phyloP scores from a whole-genome alignment of 2,329 filamentous ascomycete species.

The Stemphylium beticola region DNA sequence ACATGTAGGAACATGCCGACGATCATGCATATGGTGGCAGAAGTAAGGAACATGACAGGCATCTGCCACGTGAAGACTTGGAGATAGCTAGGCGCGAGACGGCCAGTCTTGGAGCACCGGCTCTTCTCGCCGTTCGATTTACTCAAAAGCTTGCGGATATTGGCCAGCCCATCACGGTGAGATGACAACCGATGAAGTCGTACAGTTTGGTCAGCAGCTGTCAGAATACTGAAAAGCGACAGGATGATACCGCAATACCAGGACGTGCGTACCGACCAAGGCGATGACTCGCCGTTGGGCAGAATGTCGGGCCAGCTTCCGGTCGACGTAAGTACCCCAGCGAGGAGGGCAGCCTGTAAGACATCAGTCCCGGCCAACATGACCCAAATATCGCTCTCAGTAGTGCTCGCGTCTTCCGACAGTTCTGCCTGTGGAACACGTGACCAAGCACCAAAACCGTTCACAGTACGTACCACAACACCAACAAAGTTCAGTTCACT shows the following conservation, averaged over 20 bases:
- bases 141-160: constrained; percentile 46
- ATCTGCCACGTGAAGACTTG: constrained; percentile 50
- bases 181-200: constrained; percentile 52
- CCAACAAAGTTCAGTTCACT: constrained; percentile 53
- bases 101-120: constrained; percentile 26
- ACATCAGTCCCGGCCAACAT: too few species aligned
- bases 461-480: constrained; percentile 44
- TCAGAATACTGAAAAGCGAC: constrained; percentile 58
- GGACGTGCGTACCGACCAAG: constrained; percentile 51
- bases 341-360: constrained; percentile 46
- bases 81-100: constrained; percentile 29
- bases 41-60: constrained; percentile 46
- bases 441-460: background rate
- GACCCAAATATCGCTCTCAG: too few species aligned
- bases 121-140: constrained; percentile 30
- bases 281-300: constrained; percentile 43
- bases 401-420: too few species aligned
- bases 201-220: constrained; percentile 52
- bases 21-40: constrained; percentile 47
- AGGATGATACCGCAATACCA: constrained; percentile 57
- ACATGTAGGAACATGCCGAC: constrained; percentile 49
- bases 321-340: constrained; percentile 52
- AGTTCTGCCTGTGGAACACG: background rate
- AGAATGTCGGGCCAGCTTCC: constrained; percentile 54
- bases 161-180: constrained; percentile 47